Evolutionary conservation across 2,329 filamentous ascomycete species (phyloP).

Genomic region (Lasiodiplodia citricola): DNA sequence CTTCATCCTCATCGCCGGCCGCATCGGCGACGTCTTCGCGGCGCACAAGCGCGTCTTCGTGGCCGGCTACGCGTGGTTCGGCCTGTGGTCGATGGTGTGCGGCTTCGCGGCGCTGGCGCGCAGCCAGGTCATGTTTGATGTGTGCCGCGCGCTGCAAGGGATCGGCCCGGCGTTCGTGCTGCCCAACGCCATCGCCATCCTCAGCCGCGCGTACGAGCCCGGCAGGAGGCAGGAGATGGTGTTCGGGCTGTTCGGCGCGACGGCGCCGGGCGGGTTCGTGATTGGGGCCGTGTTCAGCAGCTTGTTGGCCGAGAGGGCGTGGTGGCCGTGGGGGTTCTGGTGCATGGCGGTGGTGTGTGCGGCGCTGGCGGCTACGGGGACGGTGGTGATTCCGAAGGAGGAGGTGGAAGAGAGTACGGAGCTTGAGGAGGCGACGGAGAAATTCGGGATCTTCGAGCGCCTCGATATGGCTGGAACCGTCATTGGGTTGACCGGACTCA

Average conservation of each 20-base stretch:
- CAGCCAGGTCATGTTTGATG: constrained; percentile 44
- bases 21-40: constrained; percentile 57
- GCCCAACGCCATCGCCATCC: constrained; percentile 67
- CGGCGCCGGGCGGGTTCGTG: constrained; percentile 52
- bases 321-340: constrained; percentile 62
- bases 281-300: constrained; percentile 49
- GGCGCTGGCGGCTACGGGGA: constrained; percentile 32
- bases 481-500: constrained; percentile 60
- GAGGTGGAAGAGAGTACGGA: not conserved
- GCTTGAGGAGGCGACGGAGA: not conserved
- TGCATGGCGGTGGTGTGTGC: constrained; percentile 34
- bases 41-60: constrained; percentile 54
- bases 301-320: constrained; percentile 49
- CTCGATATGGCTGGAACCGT: constrained; percentile 44
- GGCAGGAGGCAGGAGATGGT: constrained; percentile 65
- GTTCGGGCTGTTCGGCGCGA: constrained; percentile 59
- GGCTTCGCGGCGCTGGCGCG: constrained; percentile 50
- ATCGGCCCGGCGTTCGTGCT: constrained; percentile 67
- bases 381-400: constrained; percentile 46
- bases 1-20: constrained; percentile 56
- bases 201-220: constrained; percentile 63
- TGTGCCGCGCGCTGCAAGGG: constrained; percentile 46
- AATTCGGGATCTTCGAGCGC: constrained; percentile 47
- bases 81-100: constrained; percentile 52
- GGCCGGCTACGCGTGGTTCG: constrained; percentile 57